Base-by-base conservation (phyloP, 83 land plant genomes). In the Thuja plicata region DNA sequence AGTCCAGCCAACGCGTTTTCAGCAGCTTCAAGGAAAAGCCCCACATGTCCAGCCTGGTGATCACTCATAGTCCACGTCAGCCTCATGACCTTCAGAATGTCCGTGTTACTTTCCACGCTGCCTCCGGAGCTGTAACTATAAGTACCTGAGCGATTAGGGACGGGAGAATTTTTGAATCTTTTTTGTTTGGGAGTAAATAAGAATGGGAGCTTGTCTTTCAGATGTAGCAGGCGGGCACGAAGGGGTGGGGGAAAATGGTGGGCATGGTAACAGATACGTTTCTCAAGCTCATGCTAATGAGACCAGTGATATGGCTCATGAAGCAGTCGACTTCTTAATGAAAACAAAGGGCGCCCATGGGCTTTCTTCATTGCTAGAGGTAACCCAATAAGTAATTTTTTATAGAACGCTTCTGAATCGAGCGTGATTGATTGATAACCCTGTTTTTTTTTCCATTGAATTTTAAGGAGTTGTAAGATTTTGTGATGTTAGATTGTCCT, bases 191-290 rank as follows among this genome's bases (percentile, higher is more conserved):
- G 79, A 30, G 79, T 8, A 11, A 70, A 70, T 70, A 24, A 74
- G 82, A 24, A 84, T 84, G 86, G 86, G 86, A 35, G 17, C 38
- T 16, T 84, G 86, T 84, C 35, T 41, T 35, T 84, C 86, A 34
- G 86, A 84, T 19, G 30, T 19, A 52, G 66, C 66, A 2, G 62
- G 86, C 27, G 86, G 86, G 62, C 62, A 84, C 24, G 62, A 84
- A 21, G 86, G 40, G 0, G 86, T 84, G 38, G 86, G 86, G 37
- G 62, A 60, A 16, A 84, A 32, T 52, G 62, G 66, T 35, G 34
- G 34, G 40, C 11, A 54, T 19, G 66, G 24, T 8, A 37, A 52
- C 62, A 84, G 40, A 34, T 84, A 48, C 66, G 34, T 19, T 5
- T 37, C 82, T 38, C 82, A 78, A 35, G 60, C 55, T 34, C 16